Percentiles rank a stretch among this genome's conserved stretches.
These are phyloP conservation scores for Glonium stellatum DNA, from an alignment of 495 filamentous ascomycete genomes.

Conservation along the genomic window DNA sequence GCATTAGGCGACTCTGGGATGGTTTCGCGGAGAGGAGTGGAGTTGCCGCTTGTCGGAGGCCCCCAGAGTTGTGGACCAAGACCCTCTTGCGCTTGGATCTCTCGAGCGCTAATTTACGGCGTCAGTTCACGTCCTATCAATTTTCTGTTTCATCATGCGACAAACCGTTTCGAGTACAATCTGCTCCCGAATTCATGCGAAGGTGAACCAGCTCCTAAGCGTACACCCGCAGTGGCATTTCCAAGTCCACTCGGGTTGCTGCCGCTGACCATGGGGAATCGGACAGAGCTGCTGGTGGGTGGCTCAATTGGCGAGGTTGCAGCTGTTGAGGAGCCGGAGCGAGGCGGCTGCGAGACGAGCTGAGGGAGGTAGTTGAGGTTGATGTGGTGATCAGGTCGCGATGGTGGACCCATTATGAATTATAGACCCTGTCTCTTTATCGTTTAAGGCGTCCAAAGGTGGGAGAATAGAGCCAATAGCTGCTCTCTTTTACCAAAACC, in stretches of 20 bases:
- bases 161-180: constrained; percentile 89
- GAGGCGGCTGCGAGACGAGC: constrained; percentile 52
- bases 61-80: constrained; percentile 84
- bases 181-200: constrained; percentile 79
- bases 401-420: constrained; percentile 87
- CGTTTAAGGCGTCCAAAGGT: constrained; percentile 15
- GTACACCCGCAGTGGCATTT: constrained; percentile 64
- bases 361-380: constrained; percentile 66
- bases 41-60: constrained; percentile 89
- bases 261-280: constrained; percentile 69
- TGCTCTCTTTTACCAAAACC: constrained; percentile 31
- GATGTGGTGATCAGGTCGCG: constrained; percentile 61
- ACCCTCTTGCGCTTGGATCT: constrained; percentile 96
- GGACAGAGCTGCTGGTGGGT: constrained; percentile 56
- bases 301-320: constrained; percentile 83
- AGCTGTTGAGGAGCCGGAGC: constrained; percentile 79
- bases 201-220: constrained; percentile 91
- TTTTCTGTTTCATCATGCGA: constrained; percentile 29
- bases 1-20: constrained; percentile 94
- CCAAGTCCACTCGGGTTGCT: constrained; percentile 55
- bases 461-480: constrained; percentile 20
- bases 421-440: constrained; percentile 41
- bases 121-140: constrained; percentile 15
- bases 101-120: constrained; percentile 60
- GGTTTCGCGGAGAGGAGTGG: constrained; percentile 91